Base-by-base conservation (phyloP, 202 grass and related monocot species). In the Schoenoplectus tabernaemontani region DNA sequence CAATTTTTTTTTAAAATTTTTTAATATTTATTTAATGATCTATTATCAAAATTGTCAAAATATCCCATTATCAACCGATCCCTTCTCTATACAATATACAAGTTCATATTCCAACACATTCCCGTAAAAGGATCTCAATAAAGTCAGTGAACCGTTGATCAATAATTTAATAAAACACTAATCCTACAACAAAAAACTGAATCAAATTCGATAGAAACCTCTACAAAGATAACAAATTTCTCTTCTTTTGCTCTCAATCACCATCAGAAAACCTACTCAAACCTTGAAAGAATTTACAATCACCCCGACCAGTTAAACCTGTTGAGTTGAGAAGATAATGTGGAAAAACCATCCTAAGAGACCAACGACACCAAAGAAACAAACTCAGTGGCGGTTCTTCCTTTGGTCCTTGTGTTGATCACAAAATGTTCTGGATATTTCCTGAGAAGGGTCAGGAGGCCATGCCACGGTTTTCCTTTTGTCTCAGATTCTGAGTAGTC, bases 401-500 rank as follows among this genome's bases (percentile, higher is more conserved):
- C 88, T 56, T 71, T 83, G 8, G 87, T 88, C 63, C 82, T 87
- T 46, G 85, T 85, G 75, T 88, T 87, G 61, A 93, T 85, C 71
- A 93, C 84, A 53, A 93, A 93, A 76, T 85, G 76, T 78, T 91
- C 84, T 42, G 84, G 82, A 36, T 89, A 88, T 85, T 87, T 93
- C 20, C 88, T 88, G 73, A 93, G 70, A 59, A 93, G 82, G 70
- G 85, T 33, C 75, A 84, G 53, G 54, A 93, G 76, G 59, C 91
- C 88, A 78, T 88, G 79, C 88, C 88, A 93, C 12, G 86, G 88
- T 61, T 85, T 91, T 23, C 88, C 82, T 22, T 82, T 71, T 57
- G 84, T 68, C 86, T 93, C 88, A 53, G 36, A 57, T 72, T 78
- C 59, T 0, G 63, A 51, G 24, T 76, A 85, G 38, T 91, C 86